These are phyloP conservation scores for Fusarium devonianum DNA, from an alignment of 2,329 filamentous ascomycete species.

Conservation along the genomic window DNA sequence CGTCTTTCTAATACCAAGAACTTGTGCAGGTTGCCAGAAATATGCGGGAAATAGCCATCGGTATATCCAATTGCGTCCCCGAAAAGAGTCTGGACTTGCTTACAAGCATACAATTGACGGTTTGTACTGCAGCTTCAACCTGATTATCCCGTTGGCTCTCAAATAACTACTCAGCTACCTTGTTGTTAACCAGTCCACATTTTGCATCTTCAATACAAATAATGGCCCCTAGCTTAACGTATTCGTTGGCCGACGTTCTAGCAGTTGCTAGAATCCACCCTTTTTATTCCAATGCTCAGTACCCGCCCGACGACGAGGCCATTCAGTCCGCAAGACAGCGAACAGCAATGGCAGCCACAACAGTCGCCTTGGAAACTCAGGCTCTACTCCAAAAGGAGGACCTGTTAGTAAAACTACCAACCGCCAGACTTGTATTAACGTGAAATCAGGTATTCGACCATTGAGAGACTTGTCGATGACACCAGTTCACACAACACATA, in stretches of 20 bases:
- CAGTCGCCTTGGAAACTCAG: constrained; percentile 5
- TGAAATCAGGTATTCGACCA: constrained; percentile 47
- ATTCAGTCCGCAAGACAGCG: constrained; percentile 15
- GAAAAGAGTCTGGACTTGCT: too few relatives aligned
- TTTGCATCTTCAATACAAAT: constrained; percentile 1
- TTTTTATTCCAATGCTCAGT: constrained; percentile 44
- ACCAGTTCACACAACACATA: constrained; percentile 46
- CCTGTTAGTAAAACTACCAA: constrained; percentile 25
- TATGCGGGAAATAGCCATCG: too few relatives aligned
- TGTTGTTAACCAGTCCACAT: neutral
- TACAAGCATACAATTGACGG: neutral
- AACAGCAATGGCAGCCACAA: neutral
- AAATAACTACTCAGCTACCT: neutral
- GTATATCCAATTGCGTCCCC: too few relatives aligned
- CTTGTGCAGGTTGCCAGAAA: too few relatives aligned
- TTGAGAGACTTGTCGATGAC: constrained; percentile 49
- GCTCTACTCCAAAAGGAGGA: constrained; percentile 35
- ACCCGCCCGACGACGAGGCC: constrained; percentile 40
- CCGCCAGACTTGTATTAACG: neutral
- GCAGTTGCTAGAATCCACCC: constrained; percentile 47
- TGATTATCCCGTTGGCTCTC: neutral
- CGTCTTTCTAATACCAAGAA: too few relatives aligned
- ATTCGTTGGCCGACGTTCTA: constrained; percentile 44
- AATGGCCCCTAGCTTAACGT: constrained; percentile 20
- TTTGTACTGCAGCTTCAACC: too few relatives aligned